Base-by-base conservation (phyloP, 2,329 filamentous ascomycete genomes). In the Byssothecium circinans region DNA sequence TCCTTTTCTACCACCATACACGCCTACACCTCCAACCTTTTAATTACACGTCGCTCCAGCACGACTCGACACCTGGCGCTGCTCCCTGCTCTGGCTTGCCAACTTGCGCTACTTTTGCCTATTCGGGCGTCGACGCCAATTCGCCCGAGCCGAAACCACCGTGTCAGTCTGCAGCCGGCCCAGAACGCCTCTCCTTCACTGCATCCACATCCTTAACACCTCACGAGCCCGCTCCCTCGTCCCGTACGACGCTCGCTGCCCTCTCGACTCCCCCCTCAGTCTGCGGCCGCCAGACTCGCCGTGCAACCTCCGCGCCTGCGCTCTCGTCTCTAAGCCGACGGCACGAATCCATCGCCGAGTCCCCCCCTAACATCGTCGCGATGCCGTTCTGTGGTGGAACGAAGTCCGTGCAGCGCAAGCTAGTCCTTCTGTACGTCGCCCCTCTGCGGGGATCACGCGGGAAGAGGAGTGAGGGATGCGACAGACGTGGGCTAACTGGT, bases 371-470 rank as follows among this genome's bases (percentile, higher is more conserved):
- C 23, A 47, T 50, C 51, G 43, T 61, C 61, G 62, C 59, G 44
- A 71, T 78, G 76, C 73, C 73, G 60, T 68, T 77, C 64, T 78
- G 75, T 61, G 75, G 76, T 67, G 76, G 75, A 59, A 74, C 72
- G 50, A 78, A 95, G 78, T 91, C 89, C 46, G 89, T 92, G 64
- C 89, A 95, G 83, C 89, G 91, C 77, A 96, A 96, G 85, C 88
- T 96, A 76, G 91, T 96, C 67, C 82, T 96, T 64, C 81, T 96
- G 88, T 95, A 76, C 69, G 83, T 82, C 53, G 49, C 46, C 54
- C 68, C 35, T 36, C 41, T 45, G 50, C 54, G 50, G 42, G 34
- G 41, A 44, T 35, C 41, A 43, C 47, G 52, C 61, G 52, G 46
- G 35, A 39, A 32, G 33, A 18, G 27, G 43, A 27, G 49, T 18